Percentiles rank a stretch among this genome's conserved stretches.
Conservation (phyloP, 331 rosid species). For the Saraca asoca region DNA sequence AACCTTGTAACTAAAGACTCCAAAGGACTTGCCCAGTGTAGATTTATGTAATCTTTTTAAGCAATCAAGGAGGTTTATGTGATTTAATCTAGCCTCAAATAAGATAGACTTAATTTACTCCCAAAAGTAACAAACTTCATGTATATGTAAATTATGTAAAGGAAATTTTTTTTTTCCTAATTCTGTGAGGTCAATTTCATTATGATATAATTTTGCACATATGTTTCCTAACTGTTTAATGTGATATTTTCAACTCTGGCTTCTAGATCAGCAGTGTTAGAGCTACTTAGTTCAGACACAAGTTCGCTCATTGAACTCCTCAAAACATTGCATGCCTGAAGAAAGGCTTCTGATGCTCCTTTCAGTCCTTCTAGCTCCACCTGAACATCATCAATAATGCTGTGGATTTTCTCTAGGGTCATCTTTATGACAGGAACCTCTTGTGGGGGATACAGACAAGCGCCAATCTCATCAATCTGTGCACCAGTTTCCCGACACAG, state of each 20-base stretch:
- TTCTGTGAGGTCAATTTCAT: too few species aligned
- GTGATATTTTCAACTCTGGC: constrained; percentile 52
- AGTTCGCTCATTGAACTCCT: constrained; percentile 54
- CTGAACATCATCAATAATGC: constrained; percentile 54
- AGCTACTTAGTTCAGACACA: constrained; percentile 43
- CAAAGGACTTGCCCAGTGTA: too few species aligned
- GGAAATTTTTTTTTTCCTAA: too few species aligned
- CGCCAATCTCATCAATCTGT: constrained; percentile 91
- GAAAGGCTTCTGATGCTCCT: constrained; percentile 59
- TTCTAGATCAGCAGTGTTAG: constrained; percentile 47
- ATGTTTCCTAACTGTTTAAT: constrained; percentile 41
- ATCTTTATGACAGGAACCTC: constrained; percentile 57
- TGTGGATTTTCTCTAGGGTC: constrained; percentile 53
- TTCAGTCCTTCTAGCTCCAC: constrained; percentile 47
- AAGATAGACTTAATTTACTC: too few species aligned
- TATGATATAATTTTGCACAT: background rate
- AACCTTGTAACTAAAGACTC: too few species aligned
- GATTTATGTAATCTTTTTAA: too few species aligned
- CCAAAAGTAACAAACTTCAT: too few species aligned
- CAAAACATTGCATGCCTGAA: constrained; percentile 55
- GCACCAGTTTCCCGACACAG: constrained; percentile 62
- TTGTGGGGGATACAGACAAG: constrained; percentile 92
- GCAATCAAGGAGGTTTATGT: too few species aligned
- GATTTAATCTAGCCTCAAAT: background rate
- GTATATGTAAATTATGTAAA: too few species aligned